A percentile compares a stretch with the other conserved stretches of the same genome.
Evolutionary conservation across 2,329 filamentous ascomycete genomes (phyloP).

Genomic region (Cytospora piceae): DNA sequence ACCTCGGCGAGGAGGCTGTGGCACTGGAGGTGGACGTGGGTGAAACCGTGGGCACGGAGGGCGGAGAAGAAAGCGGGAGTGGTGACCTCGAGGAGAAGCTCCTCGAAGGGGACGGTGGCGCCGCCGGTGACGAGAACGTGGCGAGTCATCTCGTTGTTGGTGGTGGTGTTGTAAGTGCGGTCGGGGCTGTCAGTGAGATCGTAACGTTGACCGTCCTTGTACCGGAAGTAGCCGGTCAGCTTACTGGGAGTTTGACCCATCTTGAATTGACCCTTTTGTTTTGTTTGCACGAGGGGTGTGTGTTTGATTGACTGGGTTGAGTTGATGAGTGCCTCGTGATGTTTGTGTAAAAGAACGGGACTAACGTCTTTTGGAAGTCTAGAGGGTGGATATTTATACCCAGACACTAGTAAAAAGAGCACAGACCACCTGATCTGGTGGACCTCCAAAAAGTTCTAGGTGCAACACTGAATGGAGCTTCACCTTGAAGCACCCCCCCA

Average conservation of each 20-base stretch:
- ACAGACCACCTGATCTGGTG: slow-evolving; percentile 2
- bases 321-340: neutral
- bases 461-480: slow-evolving; percentile 7
- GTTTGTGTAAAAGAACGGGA: neutral
- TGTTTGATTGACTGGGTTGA: neutral
- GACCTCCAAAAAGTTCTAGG: slow-evolving; percentile 22
- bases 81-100: slow-evolving; percentile 70
- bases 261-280: slow-evolving; percentile 6
- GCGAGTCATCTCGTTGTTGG: slow-evolving; percentile 32
- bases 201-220: neutral
- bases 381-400: neutral
- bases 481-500: slow-evolving; percentile 28
- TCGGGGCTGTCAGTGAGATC: neutral
- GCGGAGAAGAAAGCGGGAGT: slow-evolving; percentile 63
- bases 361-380: neutral
- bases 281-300: neutral
- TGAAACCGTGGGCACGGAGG: slow-evolving; percentile 65
- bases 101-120: slow-evolving; percentile 82
- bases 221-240: too few species aligned
- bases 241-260: too few species aligned
- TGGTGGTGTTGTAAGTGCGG: neutral
- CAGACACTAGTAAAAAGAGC: neutral
- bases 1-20: slow-evolving; percentile 69
- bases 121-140: slow-evolving; percentile 87
- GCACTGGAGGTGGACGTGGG: slow-evolving; percentile 77